These are phyloP conservation scores for Striga hermonthica DNA, from an alignment of 305 asterid genomes.

Conservation along the genomic window DNA sequence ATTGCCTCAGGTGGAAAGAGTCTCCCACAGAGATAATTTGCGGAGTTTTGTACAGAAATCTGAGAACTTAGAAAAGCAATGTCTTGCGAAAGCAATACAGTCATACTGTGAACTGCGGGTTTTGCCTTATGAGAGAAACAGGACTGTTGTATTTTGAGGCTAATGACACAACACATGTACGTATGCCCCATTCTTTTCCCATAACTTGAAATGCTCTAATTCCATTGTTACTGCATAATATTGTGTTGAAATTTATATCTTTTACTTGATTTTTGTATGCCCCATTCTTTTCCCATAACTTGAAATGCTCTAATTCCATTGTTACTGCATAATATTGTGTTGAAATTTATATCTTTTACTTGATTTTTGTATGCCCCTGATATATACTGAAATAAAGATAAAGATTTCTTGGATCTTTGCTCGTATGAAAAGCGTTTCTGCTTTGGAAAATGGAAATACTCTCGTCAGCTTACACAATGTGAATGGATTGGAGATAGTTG, in stretches of 20 bases:
- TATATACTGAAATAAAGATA: no score
- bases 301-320: slow-evolving; percentile 18
- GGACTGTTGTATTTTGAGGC: slow-evolving; percentile 76
- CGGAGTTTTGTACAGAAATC: slow-evolving; percentile 78
- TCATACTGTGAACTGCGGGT: slow-evolving; percentile 89
- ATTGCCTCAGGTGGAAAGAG: slow-evolving; percentile 69
- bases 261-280: slow-evolving; percentile 5
- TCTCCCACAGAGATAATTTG: slow-evolving; percentile 82
- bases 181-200: slow-evolving; percentile 27
- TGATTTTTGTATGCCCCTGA: no score
- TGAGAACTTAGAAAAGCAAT: slow-evolving; percentile 84
- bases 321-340: slow-evolving; percentile 14
- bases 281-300: slow-evolving; percentile 16
- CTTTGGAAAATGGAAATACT: no score
- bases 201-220: slow-evolving; percentile 13
- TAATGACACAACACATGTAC: slow-evolving; percentile 25
- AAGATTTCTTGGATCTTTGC: no score
- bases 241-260: slow-evolving; percentile 9
- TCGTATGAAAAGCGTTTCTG: no score
- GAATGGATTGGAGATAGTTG: no score
- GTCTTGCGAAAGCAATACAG: slow-evolving; percentile 83
- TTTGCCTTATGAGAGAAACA: slow-evolving; percentile 66
- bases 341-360: not conserved
- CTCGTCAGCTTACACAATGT: no score
- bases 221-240: slow-evolving; percentile 13